Evolutionary conservation across 2,329 filamentous ascomycete genomes (phyloP).

Genomic region (Talaromyces albobiverticillius): DNA sequence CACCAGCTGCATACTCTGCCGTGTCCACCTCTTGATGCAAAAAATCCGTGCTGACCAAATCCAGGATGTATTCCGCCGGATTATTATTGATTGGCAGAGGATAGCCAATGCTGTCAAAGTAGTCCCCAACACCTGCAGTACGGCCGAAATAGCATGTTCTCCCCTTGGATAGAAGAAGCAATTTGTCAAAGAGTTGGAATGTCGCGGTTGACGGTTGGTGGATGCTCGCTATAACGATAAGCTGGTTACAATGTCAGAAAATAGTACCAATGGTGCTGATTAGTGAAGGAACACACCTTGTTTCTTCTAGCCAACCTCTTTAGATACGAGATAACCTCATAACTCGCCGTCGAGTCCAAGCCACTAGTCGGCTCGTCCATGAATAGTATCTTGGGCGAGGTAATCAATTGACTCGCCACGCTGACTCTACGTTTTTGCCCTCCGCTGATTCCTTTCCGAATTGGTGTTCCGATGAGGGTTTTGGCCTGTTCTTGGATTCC

Average conservation of each 20-base stretch:
- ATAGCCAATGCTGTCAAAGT: constrained; percentile 62
- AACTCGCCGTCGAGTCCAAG: constrained; percentile 73
- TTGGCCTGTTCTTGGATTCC: constrained; percentile 68
- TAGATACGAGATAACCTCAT: constrained; percentile 73
- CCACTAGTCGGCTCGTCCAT: constrained; percentile 83
- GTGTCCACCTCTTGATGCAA: constrained; percentile 27
- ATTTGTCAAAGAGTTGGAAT: constrained; percentile 76
- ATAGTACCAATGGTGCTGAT: background rate
- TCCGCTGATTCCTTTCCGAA: constrained; percentile 78
- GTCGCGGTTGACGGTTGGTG: constrained; percentile 81
- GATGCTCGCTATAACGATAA: constrained; percentile 78
- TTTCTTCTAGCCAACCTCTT: constrained; percentile 63
- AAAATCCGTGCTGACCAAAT: constrained; percentile 77
- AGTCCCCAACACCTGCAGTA: constrained; percentile 54
- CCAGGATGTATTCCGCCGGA: constrained; percentile 75
- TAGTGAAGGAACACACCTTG: constrained; percentile 49
- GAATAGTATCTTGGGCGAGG: constrained; percentile 75
- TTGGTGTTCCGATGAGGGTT: constrained; percentile 75
- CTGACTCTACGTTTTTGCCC: constrained; percentile 80
- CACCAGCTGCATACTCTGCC: background rate
- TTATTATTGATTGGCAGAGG: constrained; percentile 69
- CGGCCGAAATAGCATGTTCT: constrained; percentile 71
- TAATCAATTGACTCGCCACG: constrained; percentile 78
- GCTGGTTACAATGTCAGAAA: too few relatives aligned
- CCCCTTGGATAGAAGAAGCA: constrained; percentile 70